phyloP scores from a whole-genome alignment of 345 rosid species.

The Lumnitzera racemosa region DNA sequence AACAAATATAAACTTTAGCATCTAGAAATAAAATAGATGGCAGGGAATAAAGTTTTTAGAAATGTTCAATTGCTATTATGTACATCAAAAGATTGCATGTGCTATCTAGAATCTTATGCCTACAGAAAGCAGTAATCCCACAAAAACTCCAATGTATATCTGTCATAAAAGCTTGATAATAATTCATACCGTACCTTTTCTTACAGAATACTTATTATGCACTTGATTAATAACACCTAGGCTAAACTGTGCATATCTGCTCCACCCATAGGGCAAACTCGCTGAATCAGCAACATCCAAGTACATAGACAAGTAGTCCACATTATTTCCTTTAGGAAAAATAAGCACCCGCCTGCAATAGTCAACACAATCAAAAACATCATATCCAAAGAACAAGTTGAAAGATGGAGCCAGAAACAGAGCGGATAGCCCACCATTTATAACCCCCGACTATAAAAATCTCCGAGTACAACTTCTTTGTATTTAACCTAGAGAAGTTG shows the following conservation, averaged over 20 bases:
- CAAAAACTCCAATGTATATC: neutral
- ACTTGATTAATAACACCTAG: slow-evolving; percentile 80
- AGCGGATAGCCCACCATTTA: slow-evolving; percentile 54
- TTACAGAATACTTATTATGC: slow-evolving; percentile 57
- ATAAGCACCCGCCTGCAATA: slow-evolving; percentile 73
- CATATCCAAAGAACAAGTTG: slow-evolving; percentile 2
- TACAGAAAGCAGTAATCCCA: neutral
- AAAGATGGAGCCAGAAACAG: neutral
- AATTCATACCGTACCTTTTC: slow-evolving; percentile 51
- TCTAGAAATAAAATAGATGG: too few species aligned
- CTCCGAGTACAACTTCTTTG: slow-evolving; percentile 73
- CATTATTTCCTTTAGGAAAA: slow-evolving; percentile 89
- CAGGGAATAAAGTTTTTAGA: too few species aligned
- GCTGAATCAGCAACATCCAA: slow-evolving; percentile 89
- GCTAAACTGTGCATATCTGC: slow-evolving; percentile 88
- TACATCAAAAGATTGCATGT: too few species aligned
- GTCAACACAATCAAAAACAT: slow-evolving; percentile 12
- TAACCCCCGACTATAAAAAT: slow-evolving; percentile 70
- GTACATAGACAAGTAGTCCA: slow-evolving; percentile 90
- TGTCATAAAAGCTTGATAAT: neutral
- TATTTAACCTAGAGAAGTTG: slow-evolving; percentile 65
- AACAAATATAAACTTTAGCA: too few species aligned
- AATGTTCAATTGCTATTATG: too few species aligned
- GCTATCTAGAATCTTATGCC: neutral
- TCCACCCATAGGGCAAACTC: slow-evolving; percentile 85